Percentiles rank a stretch among this genome's conserved stretches.
These are phyloP conservation scores for Rubia yunnanensis DNA, from an alignment of 257 asterid species.

Conservation along the genomic window DNA sequence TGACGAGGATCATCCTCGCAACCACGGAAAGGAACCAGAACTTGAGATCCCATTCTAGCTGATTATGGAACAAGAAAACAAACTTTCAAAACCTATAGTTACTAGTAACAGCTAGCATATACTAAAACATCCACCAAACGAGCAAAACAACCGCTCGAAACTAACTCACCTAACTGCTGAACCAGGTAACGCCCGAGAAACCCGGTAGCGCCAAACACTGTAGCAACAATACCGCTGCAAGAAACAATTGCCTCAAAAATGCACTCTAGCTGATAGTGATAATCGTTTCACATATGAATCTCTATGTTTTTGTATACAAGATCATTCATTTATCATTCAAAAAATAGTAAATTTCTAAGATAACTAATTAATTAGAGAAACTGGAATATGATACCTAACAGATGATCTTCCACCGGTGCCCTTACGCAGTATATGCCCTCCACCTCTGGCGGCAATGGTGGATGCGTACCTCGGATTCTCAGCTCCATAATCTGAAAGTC, in stretches of 20 bases:
- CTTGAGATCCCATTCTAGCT: slow-evolving; percentile 98
- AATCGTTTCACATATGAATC: neutral
- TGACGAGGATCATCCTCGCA: slow-evolving; percentile 92
- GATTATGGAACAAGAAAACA: slow-evolving; percentile 14
- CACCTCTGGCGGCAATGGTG: slow-evolving; percentile 59
- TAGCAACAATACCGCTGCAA: slow-evolving; percentile 86
- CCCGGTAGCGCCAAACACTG: slow-evolving; percentile 98
- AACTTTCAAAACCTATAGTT: neutral
- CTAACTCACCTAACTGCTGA: slow-evolving; percentile 70
- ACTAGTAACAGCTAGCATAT: neutral
- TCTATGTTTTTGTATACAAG: too few relatives aligned
- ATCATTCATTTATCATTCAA: slow-evolving; percentile 1
- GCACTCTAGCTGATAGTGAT: neutral
- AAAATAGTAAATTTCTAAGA: neutral
- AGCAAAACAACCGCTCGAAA: neutral
- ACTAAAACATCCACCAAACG: neutral
- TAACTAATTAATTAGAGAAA: neutral
- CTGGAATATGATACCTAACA: slow-evolving; percentile 47
- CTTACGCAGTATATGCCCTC: slow-evolving; percentile 82
- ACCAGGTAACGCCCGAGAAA: slow-evolving; percentile 92
- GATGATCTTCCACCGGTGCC: slow-evolving; percentile 99
- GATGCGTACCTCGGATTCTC: slow-evolving; percentile 57
- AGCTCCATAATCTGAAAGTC: slow-evolving; percentile 51
- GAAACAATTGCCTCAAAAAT: slow-evolving; percentile 8
- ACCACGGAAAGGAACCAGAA: slow-evolving; percentile 92